Evolutionary conservation across 345 rosid genomes (phyloP).

Genomic region (Punica granatum): DNA sequence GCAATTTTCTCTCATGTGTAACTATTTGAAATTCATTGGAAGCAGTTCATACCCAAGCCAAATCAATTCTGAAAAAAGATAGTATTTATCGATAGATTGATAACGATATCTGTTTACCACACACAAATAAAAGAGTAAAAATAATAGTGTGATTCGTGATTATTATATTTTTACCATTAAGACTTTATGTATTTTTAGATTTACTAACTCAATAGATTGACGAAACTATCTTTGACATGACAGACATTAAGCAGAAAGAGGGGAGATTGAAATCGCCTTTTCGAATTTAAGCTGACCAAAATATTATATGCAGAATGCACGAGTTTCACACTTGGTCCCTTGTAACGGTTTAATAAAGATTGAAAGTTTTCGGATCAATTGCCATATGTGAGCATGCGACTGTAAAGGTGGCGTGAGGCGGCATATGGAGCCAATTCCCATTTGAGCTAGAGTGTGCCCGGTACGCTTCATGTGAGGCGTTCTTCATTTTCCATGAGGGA

Average conservation of each 20-base stretch:
- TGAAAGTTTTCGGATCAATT: not conserved
- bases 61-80: too few relatives aligned
- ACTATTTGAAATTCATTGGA: too few relatives aligned
- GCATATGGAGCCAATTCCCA: not conserved
- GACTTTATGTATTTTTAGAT: too few relatives aligned
- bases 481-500: not conserved
- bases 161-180: too few relatives aligned
- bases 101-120: too few relatives aligned
- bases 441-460: not conserved
- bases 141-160: too few relatives aligned
- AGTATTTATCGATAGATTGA: too few relatives aligned
- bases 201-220: too few relatives aligned
- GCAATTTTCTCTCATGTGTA: too few relatives aligned
- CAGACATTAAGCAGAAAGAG: not conserved
- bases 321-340: not conserved
- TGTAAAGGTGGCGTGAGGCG: not conserved
- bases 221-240: not conserved
- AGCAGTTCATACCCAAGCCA: too few relatives aligned
- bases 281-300: not conserved
- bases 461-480: not conserved
- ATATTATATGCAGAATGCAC: not conserved
- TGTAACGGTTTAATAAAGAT: not conserved
- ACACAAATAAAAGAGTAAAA: too few relatives aligned
- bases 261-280: not conserved
- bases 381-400: not conserved